phyloP scores from a whole-genome alignment of 2,329 filamentous ascomycete species.

The Stachybotrys elegans region DNA sequence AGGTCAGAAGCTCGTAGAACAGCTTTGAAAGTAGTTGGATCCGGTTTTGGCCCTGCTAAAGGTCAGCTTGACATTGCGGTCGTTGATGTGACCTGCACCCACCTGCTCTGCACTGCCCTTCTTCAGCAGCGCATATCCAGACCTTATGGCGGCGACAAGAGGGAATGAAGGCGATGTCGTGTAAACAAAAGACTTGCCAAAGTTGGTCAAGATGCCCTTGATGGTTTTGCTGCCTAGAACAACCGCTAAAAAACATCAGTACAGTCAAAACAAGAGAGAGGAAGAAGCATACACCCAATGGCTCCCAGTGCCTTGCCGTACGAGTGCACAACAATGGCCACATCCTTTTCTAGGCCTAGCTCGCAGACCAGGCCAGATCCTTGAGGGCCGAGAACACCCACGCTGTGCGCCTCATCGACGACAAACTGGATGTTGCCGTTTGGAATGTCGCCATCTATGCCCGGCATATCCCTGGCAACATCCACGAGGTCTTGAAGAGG shows the following conservation, averaged over 20 bases:
- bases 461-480: constrained; percentile 27
- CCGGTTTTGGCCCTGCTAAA: constrained; percentile 11
- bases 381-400: constrained; percentile 41
- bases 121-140: constrained; percentile 13
- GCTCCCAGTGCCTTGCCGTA: constrained; percentile 47
- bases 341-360: constrained; percentile 43
- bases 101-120: no score
- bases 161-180: constrained; percentile 14
- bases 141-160: constrained; percentile 12
- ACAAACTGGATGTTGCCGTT: constrained; percentile 28
- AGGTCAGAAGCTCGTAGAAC: constrained; percentile 19
- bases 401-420: constrained; percentile 52
- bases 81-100: no score
- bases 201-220: constrained; percentile 13
- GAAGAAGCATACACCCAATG: constrained; percentile 24
- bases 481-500: constrained; percentile 32
- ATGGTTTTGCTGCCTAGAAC: constrained; percentile 14
- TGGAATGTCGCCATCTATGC: constrained; percentile 15
- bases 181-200: constrained; percentile 13
- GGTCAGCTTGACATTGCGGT: no score
- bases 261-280: no score
- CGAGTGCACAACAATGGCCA: constrained; percentile 45
- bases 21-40: constrained; percentile 19
- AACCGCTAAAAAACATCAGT: constrained; percentile 7
- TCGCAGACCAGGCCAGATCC: constrained; percentile 44